Percentiles rank a stretch among this genome's conserved stretches.
These are phyloP conservation scores for Sporobolomyces roseus DNA, from an alignment of 768 basidiomycete species.

Conservation along the genomic window DNA sequence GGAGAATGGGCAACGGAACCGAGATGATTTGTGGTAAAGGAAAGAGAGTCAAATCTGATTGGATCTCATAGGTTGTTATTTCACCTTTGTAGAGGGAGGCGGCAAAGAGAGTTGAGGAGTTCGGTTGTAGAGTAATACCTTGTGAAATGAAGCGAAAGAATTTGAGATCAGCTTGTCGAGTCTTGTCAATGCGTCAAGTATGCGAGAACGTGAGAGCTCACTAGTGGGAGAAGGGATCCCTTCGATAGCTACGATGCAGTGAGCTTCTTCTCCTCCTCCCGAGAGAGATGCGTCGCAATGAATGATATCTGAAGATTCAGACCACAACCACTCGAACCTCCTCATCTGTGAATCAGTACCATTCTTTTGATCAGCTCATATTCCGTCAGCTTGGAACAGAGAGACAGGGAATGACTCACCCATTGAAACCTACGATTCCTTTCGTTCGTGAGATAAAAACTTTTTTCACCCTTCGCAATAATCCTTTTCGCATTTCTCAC, in stretches of 20 bases:
- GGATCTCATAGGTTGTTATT: constrained; percentile 59
- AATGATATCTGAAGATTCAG: constrained; percentile 55
- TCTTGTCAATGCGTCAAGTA: not conserved
- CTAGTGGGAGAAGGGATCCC: constrained; percentile 61
- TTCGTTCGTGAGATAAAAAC: constrained; percentile 70
- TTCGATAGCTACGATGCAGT: constrained; percentile 60
- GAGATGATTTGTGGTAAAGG: constrained; percentile 55
- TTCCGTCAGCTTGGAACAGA: not conserved
- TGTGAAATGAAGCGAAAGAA: not conserved
- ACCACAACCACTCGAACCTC: constrained; percentile 8
- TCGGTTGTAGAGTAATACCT: constrained; percentile 42
- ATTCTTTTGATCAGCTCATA: not conserved
- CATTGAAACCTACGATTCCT: constrained; percentile 56
- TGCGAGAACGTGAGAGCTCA: not conserved
- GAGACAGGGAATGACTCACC: constrained; percentile 50
- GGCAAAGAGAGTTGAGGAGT: constrained; percentile 56
- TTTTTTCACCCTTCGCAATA: constrained; percentile 63
- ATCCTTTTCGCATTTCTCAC: constrained; percentile 68
- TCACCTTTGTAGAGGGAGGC: constrained; percentile 53
- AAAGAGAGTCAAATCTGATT: constrained; percentile 60
- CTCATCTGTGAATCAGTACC: not conserved
- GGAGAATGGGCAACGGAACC: constrained; percentile 11
- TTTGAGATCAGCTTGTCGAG: not conserved
- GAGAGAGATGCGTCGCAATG: constrained; percentile 62
- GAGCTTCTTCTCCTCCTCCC: not conserved